phyloP scores from a whole-genome alignment of 176 grass and related monocot species.

The Phoenix dactylifera region DNA sequence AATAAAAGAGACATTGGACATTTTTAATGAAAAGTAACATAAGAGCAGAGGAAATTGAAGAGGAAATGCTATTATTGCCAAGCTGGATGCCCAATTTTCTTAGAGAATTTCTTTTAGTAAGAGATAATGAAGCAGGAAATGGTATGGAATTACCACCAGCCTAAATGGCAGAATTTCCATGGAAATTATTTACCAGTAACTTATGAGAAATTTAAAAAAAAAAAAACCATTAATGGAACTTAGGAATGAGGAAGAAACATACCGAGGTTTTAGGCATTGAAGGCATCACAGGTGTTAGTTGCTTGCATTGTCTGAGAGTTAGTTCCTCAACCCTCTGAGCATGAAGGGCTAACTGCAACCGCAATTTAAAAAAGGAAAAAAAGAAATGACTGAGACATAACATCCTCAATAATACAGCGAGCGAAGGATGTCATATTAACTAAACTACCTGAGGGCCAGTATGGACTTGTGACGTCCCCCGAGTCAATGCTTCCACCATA shows the following conservation, averaged over 20 bases:
- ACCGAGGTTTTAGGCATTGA: slow-evolving; percentile 35
- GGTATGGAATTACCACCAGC: too few relatives aligned
- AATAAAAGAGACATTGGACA: too few relatives aligned
- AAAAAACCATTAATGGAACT: too few relatives aligned
- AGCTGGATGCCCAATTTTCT: too few relatives aligned
- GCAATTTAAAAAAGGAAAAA: slow-evolving; percentile 6
- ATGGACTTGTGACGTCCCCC: slow-evolving; percentile 23
- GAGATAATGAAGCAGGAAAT: too few relatives aligned
- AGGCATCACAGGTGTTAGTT: slow-evolving; percentile 36
- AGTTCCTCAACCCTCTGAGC: slow-evolving; percentile 41
- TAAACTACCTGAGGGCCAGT: slow-evolving; percentile 32
- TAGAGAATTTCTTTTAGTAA: too few relatives aligned
- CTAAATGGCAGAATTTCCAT: too few relatives aligned
- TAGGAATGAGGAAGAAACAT: neutral
- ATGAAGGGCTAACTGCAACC: slow-evolving; percentile 29
- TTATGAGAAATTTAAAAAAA: too few relatives aligned
- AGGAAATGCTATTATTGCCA: too few relatives aligned
- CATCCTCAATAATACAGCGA: neutral
- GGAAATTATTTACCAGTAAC: too few relatives aligned
- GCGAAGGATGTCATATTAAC: neutral
- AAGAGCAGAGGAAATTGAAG: too few relatives aligned
- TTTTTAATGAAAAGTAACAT: too few relatives aligned
- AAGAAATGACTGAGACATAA: neutral
- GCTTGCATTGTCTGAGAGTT: slow-evolving; percentile 27
- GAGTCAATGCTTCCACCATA: slow-evolving; percentile 38